Conservation (phyloP, 345 rosid genomes). For the Abelmoschus esculentus region DNA sequence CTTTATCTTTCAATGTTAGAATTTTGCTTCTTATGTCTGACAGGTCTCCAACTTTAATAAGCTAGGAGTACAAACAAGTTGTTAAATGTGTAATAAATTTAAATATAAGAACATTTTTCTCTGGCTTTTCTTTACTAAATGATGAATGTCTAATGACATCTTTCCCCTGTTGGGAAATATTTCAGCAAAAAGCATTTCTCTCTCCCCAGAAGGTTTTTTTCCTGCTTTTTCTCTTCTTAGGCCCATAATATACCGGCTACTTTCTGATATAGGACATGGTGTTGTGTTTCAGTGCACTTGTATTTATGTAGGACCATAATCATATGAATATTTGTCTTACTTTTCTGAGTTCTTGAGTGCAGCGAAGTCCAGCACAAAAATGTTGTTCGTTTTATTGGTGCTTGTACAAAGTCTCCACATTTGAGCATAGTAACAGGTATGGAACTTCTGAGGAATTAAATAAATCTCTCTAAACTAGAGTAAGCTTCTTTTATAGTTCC, state of each 20-base stretch:
- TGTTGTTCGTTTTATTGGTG: conserved; percentile 67
- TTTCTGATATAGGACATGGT: too few species aligned
- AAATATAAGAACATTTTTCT: not conserved
- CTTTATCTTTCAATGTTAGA: not conserved
- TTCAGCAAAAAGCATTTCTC: not conserved
- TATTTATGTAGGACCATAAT: not conserved
- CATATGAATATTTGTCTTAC: not conserved
- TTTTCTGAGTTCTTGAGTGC: conserved; percentile 20
- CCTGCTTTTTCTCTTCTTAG: too few species aligned
- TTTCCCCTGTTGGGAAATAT: not conserved
- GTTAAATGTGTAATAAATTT: not conserved
- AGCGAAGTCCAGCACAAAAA: conserved; percentile 60
- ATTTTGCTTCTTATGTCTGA: not conserved
- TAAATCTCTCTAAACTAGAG: not conserved
- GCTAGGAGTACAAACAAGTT: too few species aligned
- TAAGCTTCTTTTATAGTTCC: not conserved
- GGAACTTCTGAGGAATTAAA: not conserved
- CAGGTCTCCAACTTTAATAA: not conserved
- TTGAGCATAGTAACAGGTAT: conserved; percentile 67
- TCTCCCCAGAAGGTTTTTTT: too few species aligned
- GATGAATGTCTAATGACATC: not conserved
- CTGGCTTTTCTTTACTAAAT: not conserved
- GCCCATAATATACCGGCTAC: too few species aligned
- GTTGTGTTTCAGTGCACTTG: too few species aligned
- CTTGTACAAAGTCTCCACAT: conserved; percentile 49